phyloP scores from a whole-genome alignment of 2,329 filamentous ascomycete genomes.

The Trichoderma hamatum region DNA sequence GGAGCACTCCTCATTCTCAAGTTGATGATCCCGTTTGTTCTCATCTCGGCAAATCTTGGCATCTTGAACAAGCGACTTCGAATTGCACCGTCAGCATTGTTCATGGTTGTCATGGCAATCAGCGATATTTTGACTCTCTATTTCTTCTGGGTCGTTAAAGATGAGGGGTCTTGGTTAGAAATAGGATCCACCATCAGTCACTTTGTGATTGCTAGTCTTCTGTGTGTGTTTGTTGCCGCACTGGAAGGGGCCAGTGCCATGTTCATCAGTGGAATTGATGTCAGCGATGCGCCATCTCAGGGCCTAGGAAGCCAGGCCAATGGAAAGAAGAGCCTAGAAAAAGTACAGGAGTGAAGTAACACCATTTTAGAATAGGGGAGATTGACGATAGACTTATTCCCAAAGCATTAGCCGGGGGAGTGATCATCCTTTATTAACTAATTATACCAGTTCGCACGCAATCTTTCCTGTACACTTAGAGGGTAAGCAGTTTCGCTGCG shows the following conservation, averaged over 20 bases:
- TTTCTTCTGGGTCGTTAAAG: conserved; percentile 97
- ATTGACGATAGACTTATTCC: not conserved
- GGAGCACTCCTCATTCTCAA: conserved; percentile 85
- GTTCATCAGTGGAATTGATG: conserved; percentile 79
- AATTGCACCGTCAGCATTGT: conserved; percentile 84
- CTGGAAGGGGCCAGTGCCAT: conserved; percentile 84
- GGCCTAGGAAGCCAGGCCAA: not conserved
- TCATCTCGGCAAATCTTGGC: conserved; percentile 92
- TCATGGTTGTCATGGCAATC: conserved; percentile 92
- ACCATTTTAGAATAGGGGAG: not conserved
- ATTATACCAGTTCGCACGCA: not conserved
- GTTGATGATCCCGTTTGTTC: conserved; percentile 87
- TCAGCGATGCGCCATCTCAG: conserved; percentile 39
- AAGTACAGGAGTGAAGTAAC: not conserved
- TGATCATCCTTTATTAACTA: not conserved
- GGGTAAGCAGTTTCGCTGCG: not conserved
- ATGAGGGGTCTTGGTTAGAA: conserved; percentile 96
- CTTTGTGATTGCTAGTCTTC: conserved; percentile 85
- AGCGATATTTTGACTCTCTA: conserved; percentile 90
- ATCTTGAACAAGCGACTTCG: conserved; percentile 83
- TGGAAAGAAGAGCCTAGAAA: not conserved
- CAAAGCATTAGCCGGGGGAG: not conserved
- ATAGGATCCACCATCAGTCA: conserved; percentile 97
- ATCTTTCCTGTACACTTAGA: not conserved
- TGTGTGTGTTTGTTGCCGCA: conserved; percentile 88